Percentiles rank a stretch among this genome's conserved stretches.
phyloP scores from a whole-genome alignment of 169 alveolate genomes.

The Theileria parva region DNA sequence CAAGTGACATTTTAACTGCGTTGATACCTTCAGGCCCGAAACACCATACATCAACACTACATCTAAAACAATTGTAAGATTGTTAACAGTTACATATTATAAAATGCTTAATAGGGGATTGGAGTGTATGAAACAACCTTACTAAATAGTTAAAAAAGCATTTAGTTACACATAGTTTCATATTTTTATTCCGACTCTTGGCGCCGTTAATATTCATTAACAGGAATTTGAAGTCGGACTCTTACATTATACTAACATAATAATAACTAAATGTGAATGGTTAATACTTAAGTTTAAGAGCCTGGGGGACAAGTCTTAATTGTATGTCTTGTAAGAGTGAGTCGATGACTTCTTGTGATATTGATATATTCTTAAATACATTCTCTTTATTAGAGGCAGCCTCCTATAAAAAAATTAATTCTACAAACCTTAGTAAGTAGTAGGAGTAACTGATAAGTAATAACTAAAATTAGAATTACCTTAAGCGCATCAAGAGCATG shows the following conservation, averaged over 20 bases:
- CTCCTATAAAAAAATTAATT: constrained; percentile 54
- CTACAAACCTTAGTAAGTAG: neutral
- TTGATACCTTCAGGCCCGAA: constrained; percentile 94
- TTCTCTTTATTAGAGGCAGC: constrained; percentile 89
- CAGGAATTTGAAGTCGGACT: constrained; percentile 61
- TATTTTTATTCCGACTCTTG: constrained; percentile 59
- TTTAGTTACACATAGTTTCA: constrained; percentile 64
- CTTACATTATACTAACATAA: neutral
- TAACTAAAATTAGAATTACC: constrained; percentile 37
- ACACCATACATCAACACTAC: constrained; percentile 93
- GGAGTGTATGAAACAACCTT: constrained; percentile 62
- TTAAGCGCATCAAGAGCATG: constrained; percentile 95
- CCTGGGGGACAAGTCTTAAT: constrained; percentile 89
- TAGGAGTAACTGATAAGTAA: neutral
- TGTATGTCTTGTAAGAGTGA: constrained; percentile 85
- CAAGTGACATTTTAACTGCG: constrained; percentile 93
- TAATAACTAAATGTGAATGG: neutral
- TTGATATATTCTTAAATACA: constrained; percentile 85
- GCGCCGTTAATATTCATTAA: constrained; percentile 47
- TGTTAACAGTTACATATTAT: neutral
- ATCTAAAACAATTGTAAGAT: constrained; percentile 61
- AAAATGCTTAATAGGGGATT: neutral
- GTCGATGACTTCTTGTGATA: constrained; percentile 81
- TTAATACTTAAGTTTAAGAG: constrained; percentile 81
- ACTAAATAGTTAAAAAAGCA: constrained; percentile 22